These are phyloP conservation scores for Botryosphaeria dothidea DNA, from an alignment of 2,329 filamentous ascomycete genomes.

Conservation along the genomic window DNA sequence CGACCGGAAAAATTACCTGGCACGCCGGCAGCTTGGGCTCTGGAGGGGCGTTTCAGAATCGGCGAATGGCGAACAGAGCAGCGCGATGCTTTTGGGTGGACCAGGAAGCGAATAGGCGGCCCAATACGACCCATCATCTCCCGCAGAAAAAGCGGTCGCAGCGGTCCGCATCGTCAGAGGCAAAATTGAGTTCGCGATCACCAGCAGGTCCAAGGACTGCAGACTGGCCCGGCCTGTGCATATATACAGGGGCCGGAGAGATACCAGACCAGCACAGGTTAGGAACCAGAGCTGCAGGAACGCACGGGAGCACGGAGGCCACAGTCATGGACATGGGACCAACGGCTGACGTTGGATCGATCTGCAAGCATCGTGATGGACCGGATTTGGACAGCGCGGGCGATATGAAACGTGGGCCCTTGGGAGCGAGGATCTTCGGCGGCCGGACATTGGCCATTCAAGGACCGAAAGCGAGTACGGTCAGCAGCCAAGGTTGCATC, in stretches of 20 bases:
- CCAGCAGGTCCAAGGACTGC: not conserved
- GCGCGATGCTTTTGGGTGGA: not conserved
- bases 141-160: not conserved
- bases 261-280: not conserved
- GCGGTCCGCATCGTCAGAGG: not conserved
- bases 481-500: slow-evolving; percentile 19
- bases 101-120: not conserved
- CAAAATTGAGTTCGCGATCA: not conserved
- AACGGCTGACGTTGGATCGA: slow-evolving; percentile 20
- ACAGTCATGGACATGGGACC: slow-evolving; percentile 12
- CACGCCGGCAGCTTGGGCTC: not conserved
- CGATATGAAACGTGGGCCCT: slow-evolving; percentile 3
- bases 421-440: not conserved
- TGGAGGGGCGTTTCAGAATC: slow-evolving; percentile 1
- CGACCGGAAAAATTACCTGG: slow-evolving; percentile 14
- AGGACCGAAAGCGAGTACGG: slow-evolving; percentile 3
- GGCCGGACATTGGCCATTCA: not conserved
- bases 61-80: not conserved
- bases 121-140: slow-evolving; percentile 1
- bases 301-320: slow-evolving; percentile 19
- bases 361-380: slow-evolving; percentile 12
- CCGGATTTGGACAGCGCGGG: not conserved
- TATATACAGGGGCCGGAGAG: slow-evolving; percentile 4
- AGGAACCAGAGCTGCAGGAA: slow-evolving; percentile 16
- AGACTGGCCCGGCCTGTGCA: not conserved